phyloP scores from a whole-genome alignment of 2,329 filamentous ascomycete species.

The Cladorrhinum sp. region DNA sequence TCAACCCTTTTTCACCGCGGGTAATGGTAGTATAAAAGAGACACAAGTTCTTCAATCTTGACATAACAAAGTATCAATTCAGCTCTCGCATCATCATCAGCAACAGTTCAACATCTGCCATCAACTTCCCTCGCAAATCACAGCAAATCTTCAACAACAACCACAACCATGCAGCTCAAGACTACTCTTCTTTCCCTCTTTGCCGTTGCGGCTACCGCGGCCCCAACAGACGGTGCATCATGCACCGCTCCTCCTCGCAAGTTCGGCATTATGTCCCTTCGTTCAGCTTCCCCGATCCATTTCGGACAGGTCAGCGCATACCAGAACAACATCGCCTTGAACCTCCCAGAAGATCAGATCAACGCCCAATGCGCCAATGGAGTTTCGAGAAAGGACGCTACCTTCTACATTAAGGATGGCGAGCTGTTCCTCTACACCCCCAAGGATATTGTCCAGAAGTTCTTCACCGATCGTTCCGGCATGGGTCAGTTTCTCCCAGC shows the following conservation, averaged over 20 bases:
- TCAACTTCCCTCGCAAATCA: too few relatives aligned
- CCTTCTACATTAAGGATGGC: slow-evolving; percentile 47
- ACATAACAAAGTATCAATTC: too few relatives aligned
- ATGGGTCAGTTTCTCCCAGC: slow-evolving; percentile 38
- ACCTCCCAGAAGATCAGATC: slow-evolving; percentile 37
- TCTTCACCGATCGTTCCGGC: slow-evolving; percentile 55
- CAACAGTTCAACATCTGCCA: not conserved
- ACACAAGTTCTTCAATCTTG: too few relatives aligned
- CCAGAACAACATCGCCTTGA: slow-evolving; percentile 42
- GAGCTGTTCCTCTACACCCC: slow-evolving; percentile 48
- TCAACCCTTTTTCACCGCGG: too few relatives aligned
- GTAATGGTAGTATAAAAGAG: not conserved
- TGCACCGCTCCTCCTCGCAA: slow-evolving; percentile 31
- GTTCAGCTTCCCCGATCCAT: slow-evolving; percentile 49
- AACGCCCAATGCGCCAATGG: slow-evolving; percentile 47
- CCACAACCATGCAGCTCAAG: slow-evolving; percentile 40
- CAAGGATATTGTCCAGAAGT: slow-evolving; percentile 43
- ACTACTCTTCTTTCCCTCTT: slow-evolving; percentile 58
- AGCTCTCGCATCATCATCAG: not conserved
- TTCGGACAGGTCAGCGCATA: slow-evolving; percentile 45
- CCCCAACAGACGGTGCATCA: slow-evolving; percentile 27
- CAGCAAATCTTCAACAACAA: too few relatives aligned
- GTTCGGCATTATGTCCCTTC: slow-evolving; percentile 51
- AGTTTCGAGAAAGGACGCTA: slow-evolving; percentile 41
- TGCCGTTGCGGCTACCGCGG: slow-evolving; percentile 33